phyloP scores from a whole-genome alignment of 73 alveolate genomes.

The Stentor coeruleus region DNA sequence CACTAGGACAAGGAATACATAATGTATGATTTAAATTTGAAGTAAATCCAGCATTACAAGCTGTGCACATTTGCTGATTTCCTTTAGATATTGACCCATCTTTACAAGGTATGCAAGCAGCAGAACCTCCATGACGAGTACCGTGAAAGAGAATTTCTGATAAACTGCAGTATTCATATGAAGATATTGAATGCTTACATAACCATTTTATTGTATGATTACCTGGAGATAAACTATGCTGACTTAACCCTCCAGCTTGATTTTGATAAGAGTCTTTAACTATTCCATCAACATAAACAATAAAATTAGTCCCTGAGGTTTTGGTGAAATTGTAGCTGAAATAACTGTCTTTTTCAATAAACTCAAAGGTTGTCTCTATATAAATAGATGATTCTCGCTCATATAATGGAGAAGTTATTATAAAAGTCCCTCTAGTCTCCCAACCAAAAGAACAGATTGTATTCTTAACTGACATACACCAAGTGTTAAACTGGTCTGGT shows the following conservation, averaged over 20 bases:
- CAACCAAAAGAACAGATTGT: not conserved
- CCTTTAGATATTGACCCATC: not conserved
- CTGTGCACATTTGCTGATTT: not conserved
- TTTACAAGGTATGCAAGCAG: not conserved
- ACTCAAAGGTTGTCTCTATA: not conserved
- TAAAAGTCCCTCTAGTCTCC: not conserved
- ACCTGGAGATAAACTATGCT: not conserved
- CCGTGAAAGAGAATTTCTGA: not conserved
- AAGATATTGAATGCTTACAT: not conserved
- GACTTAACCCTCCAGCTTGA: not conserved
- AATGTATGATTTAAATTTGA: not conserved
- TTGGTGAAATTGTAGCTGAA: not conserved
- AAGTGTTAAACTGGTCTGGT: not conserved
- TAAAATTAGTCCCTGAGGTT: not conserved
- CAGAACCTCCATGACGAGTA: not conserved
- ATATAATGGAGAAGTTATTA: not conserved
- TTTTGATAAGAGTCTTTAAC: not conserved
- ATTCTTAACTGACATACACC: not conserved
- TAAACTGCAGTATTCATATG: not conserved
- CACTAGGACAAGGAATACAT: conserved; percentile 9
- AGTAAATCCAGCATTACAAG: not conserved
- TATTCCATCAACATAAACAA: not conserved
- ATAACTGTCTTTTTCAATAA: not conserved
- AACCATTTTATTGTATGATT: not conserved
- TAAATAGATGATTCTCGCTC: not conserved